phyloP scores from a whole-genome alignment of 257 asterid species.

The Lycium ferocissimum region DNA sequence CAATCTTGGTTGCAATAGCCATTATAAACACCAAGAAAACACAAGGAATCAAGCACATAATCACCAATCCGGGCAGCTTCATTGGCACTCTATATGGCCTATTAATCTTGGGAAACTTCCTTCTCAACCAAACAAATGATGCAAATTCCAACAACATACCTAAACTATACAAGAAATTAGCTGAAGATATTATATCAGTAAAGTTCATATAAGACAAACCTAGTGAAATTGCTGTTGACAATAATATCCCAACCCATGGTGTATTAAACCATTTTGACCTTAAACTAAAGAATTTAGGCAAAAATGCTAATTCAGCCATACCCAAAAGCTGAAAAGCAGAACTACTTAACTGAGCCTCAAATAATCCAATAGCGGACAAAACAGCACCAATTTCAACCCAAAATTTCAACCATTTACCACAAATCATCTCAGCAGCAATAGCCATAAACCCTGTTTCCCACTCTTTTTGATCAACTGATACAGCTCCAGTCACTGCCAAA shows the following conservation, averaged over 20 bases:
- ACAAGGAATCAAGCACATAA: constrained; percentile 71
- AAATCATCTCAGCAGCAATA: constrained; percentile 55
- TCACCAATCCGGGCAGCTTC: constrained; percentile 42
- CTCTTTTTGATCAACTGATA: constrained; percentile 55
- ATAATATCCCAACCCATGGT: constrained; percentile 74
- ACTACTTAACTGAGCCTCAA: constrained; percentile 78
- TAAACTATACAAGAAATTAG: constrained; percentile 71
- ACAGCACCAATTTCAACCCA: constrained; percentile 82
- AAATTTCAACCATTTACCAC: constrained; percentile 71
- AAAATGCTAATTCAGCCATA: constrained; percentile 61
- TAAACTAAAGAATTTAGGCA: constrained; percentile 50
- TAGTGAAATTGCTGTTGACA: constrained; percentile 57
- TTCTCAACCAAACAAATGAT: constrained; percentile 70
- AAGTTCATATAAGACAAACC: constrained; percentile 67
- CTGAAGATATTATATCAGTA: constrained; percentile 57
- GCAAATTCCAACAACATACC: constrained; percentile 82
- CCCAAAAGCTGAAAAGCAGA: constrained; percentile 64
- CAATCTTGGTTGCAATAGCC: constrained; percentile 60
- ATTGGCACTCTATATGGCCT: constrained; percentile 76
- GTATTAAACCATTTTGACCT: constrained; percentile 70
- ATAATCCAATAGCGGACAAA: constrained; percentile 61
- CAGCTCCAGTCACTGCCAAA: constrained; percentile 70
- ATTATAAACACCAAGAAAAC: constrained; percentile 63
- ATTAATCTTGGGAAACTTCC: constrained; percentile 53
- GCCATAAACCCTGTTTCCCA: constrained; percentile 82